Percentiles rank a stretch among this genome's conserved stretches.
These are phyloP conservation scores for Cladosporium sp. DNA, from an alignment of 2,329 filamentous ascomycete species.

Conservation along the genomic window DNA sequence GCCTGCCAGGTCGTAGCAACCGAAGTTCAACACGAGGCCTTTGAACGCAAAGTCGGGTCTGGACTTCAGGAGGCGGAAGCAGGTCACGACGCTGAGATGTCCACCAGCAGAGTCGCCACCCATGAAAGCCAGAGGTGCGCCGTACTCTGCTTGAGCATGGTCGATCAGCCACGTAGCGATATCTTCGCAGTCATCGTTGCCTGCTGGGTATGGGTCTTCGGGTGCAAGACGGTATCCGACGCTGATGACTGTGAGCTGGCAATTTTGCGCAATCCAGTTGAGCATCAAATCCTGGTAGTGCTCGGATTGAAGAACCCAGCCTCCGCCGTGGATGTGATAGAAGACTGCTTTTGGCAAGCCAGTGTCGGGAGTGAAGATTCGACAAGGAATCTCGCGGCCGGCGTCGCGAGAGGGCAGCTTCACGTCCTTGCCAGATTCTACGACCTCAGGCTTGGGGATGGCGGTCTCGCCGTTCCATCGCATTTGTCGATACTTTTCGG, in stretches of 20 bases:
- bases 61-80: constrained; percentile 44
- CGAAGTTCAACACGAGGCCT: constrained; percentile 52
- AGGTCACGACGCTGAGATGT: constrained; percentile 46
- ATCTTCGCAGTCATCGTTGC: constrained; percentile 55
- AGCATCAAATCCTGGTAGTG: constrained; percentile 45
- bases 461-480: constrained; percentile 51
- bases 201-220: constrained; percentile 54
- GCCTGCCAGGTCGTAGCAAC: constrained; percentile 46
- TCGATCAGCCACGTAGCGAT: constrained; percentile 52
- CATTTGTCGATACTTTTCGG: constrained; percentile 52
- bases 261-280: constrained; percentile 47
- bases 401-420: constrained; percentile 50
- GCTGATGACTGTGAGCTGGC: constrained; percentile 48
- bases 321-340: constrained; percentile 53
- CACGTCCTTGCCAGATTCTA: constrained; percentile 46
- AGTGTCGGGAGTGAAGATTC: constrained; percentile 49
- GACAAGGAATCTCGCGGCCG: constrained; percentile 49
- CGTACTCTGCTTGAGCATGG: constrained; percentile 41
- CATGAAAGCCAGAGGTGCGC: constrained; percentile 38
- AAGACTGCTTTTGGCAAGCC: constrained; percentile 40
- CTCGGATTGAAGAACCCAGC: constrained; percentile 43
- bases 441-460: constrained; percentile 43
- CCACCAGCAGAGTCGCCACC: constrained; percentile 52
- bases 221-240: constrained; percentile 59
- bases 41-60: constrained; percentile 40